Conservation (phyloP, 2,329 filamentous ascomycete species). For the Dactylella cylindrospora region DNA sequence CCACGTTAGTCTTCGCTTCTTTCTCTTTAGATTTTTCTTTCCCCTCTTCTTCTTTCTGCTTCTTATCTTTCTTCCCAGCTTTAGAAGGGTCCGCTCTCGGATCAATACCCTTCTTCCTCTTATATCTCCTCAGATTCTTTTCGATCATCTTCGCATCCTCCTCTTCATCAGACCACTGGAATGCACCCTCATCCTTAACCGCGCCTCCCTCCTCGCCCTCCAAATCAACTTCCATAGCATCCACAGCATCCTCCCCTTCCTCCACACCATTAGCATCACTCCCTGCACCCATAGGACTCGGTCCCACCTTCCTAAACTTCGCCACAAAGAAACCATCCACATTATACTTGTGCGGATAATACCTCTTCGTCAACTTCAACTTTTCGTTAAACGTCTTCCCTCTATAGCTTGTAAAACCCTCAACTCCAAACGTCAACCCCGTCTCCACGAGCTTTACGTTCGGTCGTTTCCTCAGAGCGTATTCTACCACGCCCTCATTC, state of each 20-base stretch:
- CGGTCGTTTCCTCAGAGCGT: constrained; percentile 84
- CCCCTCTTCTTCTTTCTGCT: constrained; percentile 10
- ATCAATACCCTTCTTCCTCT: constrained; percentile 73
- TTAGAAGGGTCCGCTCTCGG: constrained; percentile 56
- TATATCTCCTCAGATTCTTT: constrained; percentile 70
- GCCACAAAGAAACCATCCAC: constrained; percentile 98
- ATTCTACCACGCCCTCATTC: constrained; percentile 90
- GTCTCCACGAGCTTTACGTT: constrained; percentile 94
- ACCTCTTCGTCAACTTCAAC: constrained; percentile 78
- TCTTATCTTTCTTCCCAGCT: constrained; percentile 51
- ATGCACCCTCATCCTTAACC: constrained; percentile 53
- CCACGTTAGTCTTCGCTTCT: constrained; percentile 1
- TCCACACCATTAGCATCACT: constrained; percentile 51
- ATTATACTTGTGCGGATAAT: constrained; percentile 89
- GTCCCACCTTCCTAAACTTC: constrained; percentile 91
- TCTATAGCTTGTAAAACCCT: constrained; percentile 87
- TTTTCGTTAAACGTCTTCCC: constrained; percentile 87
- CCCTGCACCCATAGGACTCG: constrained; percentile 66
- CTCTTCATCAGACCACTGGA: constrained; percentile 73
- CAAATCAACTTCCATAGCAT: constrained; percentile 39
- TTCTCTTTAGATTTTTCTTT: neutral
- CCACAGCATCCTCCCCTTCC: constrained; percentile 46
- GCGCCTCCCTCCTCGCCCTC: constrained; percentile 35
- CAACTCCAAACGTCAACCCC: constrained; percentile 82
- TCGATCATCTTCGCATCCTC: constrained; percentile 72